Evolutionary conservation across 2,329 filamentous ascomycete species (phyloP).

Genomic region (Apiospora aurea): DNA sequence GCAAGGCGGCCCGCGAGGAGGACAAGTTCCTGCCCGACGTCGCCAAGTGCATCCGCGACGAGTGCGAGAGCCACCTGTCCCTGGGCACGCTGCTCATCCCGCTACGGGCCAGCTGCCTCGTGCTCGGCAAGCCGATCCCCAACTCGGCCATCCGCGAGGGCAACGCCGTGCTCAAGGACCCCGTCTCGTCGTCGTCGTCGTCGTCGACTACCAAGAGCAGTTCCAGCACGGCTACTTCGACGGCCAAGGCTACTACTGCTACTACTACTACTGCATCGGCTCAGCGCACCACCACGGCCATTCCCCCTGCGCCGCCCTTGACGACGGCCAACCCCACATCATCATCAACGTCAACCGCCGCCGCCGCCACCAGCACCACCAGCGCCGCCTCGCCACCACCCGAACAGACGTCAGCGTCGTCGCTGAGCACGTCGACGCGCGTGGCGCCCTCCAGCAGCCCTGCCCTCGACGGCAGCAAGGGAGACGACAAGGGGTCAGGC

Average conservation of each 20-base stretch:
- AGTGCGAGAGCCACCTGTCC: conserved; percentile 44
- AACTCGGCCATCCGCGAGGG: conserved; percentile 43
- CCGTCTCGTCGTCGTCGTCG: conserved; percentile 27
- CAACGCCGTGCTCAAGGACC: conserved; percentile 36
- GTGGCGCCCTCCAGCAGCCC: background rate
- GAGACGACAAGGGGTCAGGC: background rate
- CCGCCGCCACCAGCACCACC: background rate
- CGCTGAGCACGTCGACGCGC: background rate
- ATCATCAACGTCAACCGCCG: background rate
- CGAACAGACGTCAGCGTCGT: background rate
- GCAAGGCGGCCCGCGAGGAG: conserved; percentile 38
- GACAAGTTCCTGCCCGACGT: conserved; percentile 46
- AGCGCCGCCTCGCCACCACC: background rate
- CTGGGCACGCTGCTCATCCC: conserved; percentile 41
- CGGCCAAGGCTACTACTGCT: background rate
- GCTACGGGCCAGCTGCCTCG: conserved; percentile 44
- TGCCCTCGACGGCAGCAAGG: background rate
- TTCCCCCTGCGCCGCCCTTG: background rate
- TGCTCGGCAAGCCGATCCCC: conserved; percentile 41
- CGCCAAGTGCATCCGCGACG: conserved; percentile 47
- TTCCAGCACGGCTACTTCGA: background rate
- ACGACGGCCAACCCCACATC: background rate
- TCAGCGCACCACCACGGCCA: background rate
- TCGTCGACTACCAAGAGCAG: background rate
- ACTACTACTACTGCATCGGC: background rate